These are phyloP conservation scores for Colletotrichum gloeosporioides DNA, from an alignment of 2,329 filamentous ascomycete species.

Conservation along the genomic window DNA sequence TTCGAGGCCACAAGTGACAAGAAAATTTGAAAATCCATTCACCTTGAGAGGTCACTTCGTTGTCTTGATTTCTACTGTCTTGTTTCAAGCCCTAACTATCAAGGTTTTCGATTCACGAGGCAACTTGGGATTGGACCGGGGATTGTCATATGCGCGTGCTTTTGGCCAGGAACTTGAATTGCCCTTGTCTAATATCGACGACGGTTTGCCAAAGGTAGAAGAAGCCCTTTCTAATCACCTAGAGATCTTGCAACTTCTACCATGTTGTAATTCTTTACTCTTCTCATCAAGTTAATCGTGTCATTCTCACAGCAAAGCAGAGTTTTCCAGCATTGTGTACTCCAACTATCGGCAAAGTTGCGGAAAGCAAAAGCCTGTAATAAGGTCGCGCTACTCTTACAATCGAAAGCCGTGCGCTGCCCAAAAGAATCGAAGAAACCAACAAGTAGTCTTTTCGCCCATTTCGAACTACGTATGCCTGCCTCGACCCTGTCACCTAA, in stretches of 20 bases:
- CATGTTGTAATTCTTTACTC: neutral
- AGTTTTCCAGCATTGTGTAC: neutral
- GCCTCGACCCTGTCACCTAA: neutral
- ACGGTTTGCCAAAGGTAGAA: neutral
- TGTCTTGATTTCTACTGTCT: neutral
- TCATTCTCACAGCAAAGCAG: neutral
- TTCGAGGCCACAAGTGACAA: neutral
- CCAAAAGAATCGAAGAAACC: neutral
- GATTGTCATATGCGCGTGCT: neutral
- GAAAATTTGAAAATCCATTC: neutral
- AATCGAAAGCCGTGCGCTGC: neutral
- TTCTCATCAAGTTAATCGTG: rapidly evolving
- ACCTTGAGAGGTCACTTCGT: neutral
- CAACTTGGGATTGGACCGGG: neutral
- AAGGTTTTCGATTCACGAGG: neutral
- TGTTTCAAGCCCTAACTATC: neutral
- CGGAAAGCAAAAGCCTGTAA: neutral
- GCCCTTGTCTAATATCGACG: neutral
- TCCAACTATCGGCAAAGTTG: neutral
- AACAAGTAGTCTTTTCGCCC: neutral
- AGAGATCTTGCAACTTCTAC: neutral
- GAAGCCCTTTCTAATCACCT: neutral
- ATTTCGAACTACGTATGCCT: rapidly evolving
- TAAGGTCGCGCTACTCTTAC: rapidly evolving
- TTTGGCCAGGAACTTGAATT: neutral